Conservation (phyloP, 2,329 filamentous ascomycete genomes). For the Beauveria sp. region DNA sequence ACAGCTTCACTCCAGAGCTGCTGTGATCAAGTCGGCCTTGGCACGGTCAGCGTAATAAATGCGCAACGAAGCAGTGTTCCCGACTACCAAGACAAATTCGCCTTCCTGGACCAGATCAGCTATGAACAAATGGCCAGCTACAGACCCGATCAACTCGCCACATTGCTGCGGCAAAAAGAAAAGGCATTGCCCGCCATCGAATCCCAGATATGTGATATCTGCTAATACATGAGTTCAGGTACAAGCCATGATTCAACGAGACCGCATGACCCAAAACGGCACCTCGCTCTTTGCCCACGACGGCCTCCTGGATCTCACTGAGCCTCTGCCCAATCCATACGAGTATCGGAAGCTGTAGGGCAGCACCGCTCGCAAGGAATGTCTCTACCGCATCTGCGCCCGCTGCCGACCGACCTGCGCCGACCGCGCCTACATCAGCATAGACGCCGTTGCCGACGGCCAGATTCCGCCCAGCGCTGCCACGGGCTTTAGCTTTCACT, state of each 20-base stretch:
- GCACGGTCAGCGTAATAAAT: slow-evolving; percentile 24
- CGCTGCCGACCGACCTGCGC: slow-evolving; percentile 36
- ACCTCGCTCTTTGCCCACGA: slow-evolving; percentile 17
- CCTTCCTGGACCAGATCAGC: slow-evolving; percentile 37
- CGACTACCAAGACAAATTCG: slow-evolving; percentile 33
- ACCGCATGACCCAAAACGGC: slow-evolving; percentile 19
- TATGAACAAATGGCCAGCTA: slow-evolving; percentile 36
- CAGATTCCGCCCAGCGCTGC: slow-evolving; percentile 43
- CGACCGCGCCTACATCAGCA: slow-evolving; percentile 40
- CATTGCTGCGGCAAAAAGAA: slow-evolving; percentile 42
- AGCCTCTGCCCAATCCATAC: slow-evolving; percentile 13
- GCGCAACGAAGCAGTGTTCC: slow-evolving; percentile 32
- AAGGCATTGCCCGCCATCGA: slow-evolving; percentile 28
- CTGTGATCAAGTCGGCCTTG: slow-evolving; percentile 25
- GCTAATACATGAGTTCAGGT: slow-evolving; percentile 21
- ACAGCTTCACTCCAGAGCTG: slow-evolving; percentile 15
- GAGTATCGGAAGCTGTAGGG: slow-evolving; percentile 31
- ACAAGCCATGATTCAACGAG: slow-evolving; percentile 23
- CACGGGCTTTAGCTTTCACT: slow-evolving; percentile 45
- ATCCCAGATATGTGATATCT: not conserved
- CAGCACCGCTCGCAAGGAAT: slow-evolving; percentile 32
- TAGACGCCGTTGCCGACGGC: slow-evolving; percentile 41
- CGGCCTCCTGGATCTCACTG: slow-evolving; percentile 13
- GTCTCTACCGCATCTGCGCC: slow-evolving; percentile 43
- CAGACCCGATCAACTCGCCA: slow-evolving; percentile 37